Percentiles rank a stretch among this genome's conserved stretches.
These are phyloP conservation scores for Davidsoniella virescens DNA, from an alignment of 2,329 filamentous ascomycete genomes.

Conservation along the genomic window DNA sequence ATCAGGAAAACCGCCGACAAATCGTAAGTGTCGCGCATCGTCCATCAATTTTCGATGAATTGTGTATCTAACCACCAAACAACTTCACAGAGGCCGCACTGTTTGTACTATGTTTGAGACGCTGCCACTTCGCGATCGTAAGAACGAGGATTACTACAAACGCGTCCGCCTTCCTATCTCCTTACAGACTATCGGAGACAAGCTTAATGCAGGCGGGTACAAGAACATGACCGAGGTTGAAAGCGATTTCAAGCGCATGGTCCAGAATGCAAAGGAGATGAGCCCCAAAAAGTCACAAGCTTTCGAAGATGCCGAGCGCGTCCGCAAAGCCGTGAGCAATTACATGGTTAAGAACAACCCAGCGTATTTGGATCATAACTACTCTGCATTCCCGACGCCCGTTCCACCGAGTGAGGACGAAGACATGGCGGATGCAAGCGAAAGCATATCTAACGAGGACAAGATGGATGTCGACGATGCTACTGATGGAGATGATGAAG, in stretches of 20 bases:
- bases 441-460: conserved; percentile 13
- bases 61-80: conserved; percentile 15
- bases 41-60: conserved; percentile 1
- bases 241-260: conserved; percentile 74
- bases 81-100: conserved; percentile 42
- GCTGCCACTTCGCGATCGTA: conserved; percentile 43
- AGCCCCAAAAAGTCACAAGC: conserved; percentile 56
- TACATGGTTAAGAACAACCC: conserved; percentile 80
- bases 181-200: conserved; percentile 58
- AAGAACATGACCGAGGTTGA: conserved; percentile 57
- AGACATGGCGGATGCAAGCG: conserved; percentile 20
- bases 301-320: conserved; percentile 71
- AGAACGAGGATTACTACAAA: conserved; percentile 60
- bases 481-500: conserved; percentile 19
- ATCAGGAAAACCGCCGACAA: conserved; percentile 67
- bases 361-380: conserved; percentile 53
- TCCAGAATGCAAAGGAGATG: conserved; percentile 73
- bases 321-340: conserved; percentile 73
- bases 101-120: conserved; percentile 63
- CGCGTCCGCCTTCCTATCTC: conserved; percentile 64
- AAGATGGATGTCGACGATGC: conserved; percentile 13
- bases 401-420: conserved; percentile 39
- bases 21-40: conserved; percentile 37
- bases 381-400: conserved; percentile 58
- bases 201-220: conserved; percentile 54